A percentile compares a stretch with the other conserved stretches of the same genome.
Evolutionary conservation across 2,329 filamentous ascomycete species (phyloP).

Genomic region (Fusarium sp.): DNA sequence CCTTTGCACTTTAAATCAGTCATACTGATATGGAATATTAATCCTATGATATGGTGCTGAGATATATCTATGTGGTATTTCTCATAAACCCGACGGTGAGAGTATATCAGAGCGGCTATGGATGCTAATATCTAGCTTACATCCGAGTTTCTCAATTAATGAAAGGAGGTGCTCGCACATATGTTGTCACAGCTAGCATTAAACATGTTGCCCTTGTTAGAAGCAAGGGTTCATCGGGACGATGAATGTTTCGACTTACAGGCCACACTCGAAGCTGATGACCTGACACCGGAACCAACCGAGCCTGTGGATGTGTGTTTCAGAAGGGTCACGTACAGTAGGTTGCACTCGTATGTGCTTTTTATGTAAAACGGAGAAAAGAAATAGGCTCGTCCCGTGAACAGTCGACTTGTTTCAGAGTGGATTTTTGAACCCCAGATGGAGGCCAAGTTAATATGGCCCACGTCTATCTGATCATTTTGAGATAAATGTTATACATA

Average conservation of each 20-base stretch:
- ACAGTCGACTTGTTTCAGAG: conserved; percentile 34
- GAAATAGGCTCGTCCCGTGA: conserved; percentile 25
- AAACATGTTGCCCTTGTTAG: conserved; percentile 8
- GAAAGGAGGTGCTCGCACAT: neutral
- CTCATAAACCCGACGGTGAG: neutral
- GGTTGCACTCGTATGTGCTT: conserved; percentile 6
- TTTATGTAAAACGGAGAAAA: conserved; percentile 11
- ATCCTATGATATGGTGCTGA: neutral
- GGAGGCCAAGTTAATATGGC: conserved; percentile 12
- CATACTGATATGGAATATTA: neutral
- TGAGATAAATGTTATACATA: neutral
- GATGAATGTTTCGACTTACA: conserved; percentile 21
- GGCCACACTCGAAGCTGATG: conserved; percentile 16
- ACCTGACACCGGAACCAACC: conserved; percentile 38
- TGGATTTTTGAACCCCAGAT: conserved; percentile 15
- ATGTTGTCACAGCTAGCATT: conserved; percentile 2
- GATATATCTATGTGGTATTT: neutral
- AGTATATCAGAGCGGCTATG: neutral
- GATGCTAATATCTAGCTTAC: neutral
- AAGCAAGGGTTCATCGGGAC: conserved; percentile 21
- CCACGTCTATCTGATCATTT: conserved; percentile 7
- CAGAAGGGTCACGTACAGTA: conserved; percentile 12
- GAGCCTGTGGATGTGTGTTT: conserved; percentile 28
- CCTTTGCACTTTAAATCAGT: neutral
- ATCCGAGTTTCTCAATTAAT: neutral